Evolutionary conservation across 148 eudicot genomes (phyloP), one percentile per base, ranked within the genome.

Genomic region (Vaccinium corymbosum): DNA sequence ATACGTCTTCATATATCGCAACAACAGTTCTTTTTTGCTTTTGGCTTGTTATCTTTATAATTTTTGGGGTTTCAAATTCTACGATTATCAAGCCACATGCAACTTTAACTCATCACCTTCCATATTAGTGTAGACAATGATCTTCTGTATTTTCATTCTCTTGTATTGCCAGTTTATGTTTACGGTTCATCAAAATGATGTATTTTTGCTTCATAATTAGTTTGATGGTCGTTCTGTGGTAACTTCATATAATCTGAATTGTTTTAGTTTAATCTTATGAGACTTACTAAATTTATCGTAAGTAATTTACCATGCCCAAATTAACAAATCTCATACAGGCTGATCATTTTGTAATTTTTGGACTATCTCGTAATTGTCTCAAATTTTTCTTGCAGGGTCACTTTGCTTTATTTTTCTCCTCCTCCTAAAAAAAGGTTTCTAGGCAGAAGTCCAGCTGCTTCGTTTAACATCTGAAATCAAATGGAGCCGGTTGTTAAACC

Each of bases 401-500:
- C 1, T 22, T 82, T 13, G 7, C 19, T 72, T 57, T 68, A 68
- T 13, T 6, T n/a, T 7, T 29, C 51, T 73, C 22, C 50, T n/a
- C 50, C 79, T 12, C 27, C 27, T 27, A 27, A 1, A 75, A 75
- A 57, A 81, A 68, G 72, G 7, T 27, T 10, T 50, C 9, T 2
- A 1, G 46, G 42, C 62, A 2, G 32, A 25, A 16, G 56, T 84
- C 46, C 52, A 78, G 61, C 17, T 15, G 38, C 42, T 51, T 53
- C 35, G 15, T 13, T 57, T 19, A 10, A 59, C 27, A 48, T 74
- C 68, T 9, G 20, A 73, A 76, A 55, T 1, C 14, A 80, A 27
- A 90, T 94, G 91, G 97, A 92, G 84, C 94, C 93, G 35, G 73
- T 86, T 27, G 74, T 64, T 20, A 90, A 86, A 84, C 74, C 90